Conservation (phyloP, 139 green algal species). For the Tetratostichococcus sp. region DNA sequence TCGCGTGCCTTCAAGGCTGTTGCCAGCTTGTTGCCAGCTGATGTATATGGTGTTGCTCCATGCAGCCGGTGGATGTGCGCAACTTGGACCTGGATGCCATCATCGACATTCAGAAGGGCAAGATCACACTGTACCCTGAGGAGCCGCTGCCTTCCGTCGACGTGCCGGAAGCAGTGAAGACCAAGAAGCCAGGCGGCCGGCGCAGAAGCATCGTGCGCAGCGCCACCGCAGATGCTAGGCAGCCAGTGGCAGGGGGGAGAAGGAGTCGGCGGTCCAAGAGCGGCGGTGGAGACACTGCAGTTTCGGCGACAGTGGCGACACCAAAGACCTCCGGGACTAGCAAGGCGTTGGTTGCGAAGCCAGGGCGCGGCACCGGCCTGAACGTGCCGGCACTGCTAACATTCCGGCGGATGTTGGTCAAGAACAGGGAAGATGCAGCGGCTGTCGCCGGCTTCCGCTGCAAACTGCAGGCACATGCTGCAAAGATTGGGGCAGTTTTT, state of each 20-base stretch:
- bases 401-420: constrained; percentile 15
- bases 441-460: constrained; percentile 10
- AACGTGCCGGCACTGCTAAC: constrained; percentile 34
- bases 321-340: background rate
- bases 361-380: constrained; percentile 14
- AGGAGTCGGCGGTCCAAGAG: background rate
- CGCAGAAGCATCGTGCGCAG: background rate
- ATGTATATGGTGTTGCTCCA: background rate
- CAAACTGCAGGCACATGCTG: constrained; percentile 9
- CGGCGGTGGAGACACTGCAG: no score
- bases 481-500: constrained; percentile 17
- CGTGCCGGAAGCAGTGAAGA: no score
- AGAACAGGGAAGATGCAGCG: constrained; percentile 1
- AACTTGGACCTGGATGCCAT: constrained; percentile 17
- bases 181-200: background rate
- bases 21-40: background rate
- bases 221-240: no score
- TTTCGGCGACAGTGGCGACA: background rate
- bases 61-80: constrained; percentile 28
- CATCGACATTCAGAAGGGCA: constrained; percentile 23
- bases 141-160: no score
- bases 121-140: constrained; percentile 19
- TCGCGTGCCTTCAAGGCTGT: no score
- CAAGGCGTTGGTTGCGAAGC: background rate
- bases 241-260: background rate